Percentiles rank a stretch among this genome's conserved stretches.
Conservation (phyloP, 176 grass and related monocot species). For the Ampelocalamus luodianensis region DNA sequence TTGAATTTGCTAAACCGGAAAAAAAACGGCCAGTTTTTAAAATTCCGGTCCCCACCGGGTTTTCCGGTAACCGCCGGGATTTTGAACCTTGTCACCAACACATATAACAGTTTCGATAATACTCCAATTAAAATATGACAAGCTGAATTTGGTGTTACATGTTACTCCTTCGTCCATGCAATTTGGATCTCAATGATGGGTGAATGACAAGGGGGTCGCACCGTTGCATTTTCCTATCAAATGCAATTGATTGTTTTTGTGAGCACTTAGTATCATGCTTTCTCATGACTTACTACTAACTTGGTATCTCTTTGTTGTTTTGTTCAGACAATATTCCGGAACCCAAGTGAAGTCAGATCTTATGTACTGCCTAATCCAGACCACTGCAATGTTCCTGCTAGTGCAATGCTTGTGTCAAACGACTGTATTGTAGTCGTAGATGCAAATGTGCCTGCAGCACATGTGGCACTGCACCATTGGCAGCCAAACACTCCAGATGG, state of each 20-base stretch:
- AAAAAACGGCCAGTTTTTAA: too few relatives aligned
- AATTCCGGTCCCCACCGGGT: too few relatives aligned
- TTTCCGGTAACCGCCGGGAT: too few relatives aligned
- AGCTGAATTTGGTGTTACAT: neutral
- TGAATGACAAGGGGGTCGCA: neutral
- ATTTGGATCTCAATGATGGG: neutral
- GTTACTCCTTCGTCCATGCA: slow-evolving; percentile 1
- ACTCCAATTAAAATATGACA: slow-evolving; percentile 12
- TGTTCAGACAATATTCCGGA: slow-evolving; percentile 93
- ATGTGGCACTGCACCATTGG: slow-evolving; percentile 92
- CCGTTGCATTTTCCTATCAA: neutral
- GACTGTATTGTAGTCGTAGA: slow-evolving; percentile 89
- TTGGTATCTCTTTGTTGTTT: neutral
- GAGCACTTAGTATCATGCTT: neutral
- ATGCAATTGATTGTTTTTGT: neutral
- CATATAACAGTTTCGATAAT: neutral
- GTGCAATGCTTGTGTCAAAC: slow-evolving; percentile 73
- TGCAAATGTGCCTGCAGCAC: slow-evolving; percentile 70
- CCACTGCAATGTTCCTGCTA: slow-evolving; percentile 84
- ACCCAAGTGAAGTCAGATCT: slow-evolving; percentile 80
- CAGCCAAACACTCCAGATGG: slow-evolving; percentile 91
- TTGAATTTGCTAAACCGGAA: too few relatives aligned
- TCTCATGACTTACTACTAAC: slow-evolving; percentile 15
- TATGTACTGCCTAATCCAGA: slow-evolving; percentile 79
- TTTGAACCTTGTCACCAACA: too few relatives aligned